phyloP scores from a whole-genome alignment of 1,139 yeast genomes.

The Debaryomyces psychrophilus region DNA sequence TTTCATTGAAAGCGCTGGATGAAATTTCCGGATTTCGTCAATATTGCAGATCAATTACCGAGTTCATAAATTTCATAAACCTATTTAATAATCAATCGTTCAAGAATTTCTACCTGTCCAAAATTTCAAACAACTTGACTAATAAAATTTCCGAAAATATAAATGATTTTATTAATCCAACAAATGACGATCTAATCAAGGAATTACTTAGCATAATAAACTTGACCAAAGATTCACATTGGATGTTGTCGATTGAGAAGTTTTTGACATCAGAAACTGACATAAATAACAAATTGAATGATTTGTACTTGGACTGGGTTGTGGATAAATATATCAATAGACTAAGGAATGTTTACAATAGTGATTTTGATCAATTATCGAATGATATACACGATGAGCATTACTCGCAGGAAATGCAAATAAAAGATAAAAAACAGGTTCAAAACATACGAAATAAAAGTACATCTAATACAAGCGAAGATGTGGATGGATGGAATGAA shows the following conservation, averaged over 20 bases:
- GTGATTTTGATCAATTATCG: slow-evolving; percentile 15
- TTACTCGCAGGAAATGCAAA: slow-evolving; percentile 10
- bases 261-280: slow-evolving; percentile 21
- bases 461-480: neutral
- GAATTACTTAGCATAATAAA: slow-evolving; percentile 29
- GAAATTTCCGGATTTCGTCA: slow-evolving; percentile 6
- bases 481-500: slow-evolving; percentile 17
- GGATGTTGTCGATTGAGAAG: slow-evolving; percentile 33
- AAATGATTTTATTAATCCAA: slow-evolving; percentile 23
- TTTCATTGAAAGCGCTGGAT: slow-evolving; percentile 10
- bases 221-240: slow-evolving; percentile 26
- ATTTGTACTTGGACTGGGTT: slow-evolving; percentile 35
- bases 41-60: slow-evolving; percentile 27
- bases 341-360: slow-evolving; percentile 23
- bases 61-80: slow-evolving; percentile 37
- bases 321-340: slow-evolving; percentile 30
- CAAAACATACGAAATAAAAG: neutral
- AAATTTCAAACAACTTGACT: slow-evolving; percentile 34
- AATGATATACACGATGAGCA: slow-evolving; percentile 16
- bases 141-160: slow-evolving; percentile 36
- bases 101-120: slow-evolving; percentile 32
- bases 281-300: slow-evolving; percentile 29
- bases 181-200: slow-evolving; percentile 20
- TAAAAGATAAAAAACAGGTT: slow-evolving; percentile 18
- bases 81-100: slow-evolving; percentile 25